These are phyloP conservation scores for Pseudozyma thailandica DNA, from an alignment of 1,284 basidiomycete genomes.

Conservation along the genomic window DNA sequence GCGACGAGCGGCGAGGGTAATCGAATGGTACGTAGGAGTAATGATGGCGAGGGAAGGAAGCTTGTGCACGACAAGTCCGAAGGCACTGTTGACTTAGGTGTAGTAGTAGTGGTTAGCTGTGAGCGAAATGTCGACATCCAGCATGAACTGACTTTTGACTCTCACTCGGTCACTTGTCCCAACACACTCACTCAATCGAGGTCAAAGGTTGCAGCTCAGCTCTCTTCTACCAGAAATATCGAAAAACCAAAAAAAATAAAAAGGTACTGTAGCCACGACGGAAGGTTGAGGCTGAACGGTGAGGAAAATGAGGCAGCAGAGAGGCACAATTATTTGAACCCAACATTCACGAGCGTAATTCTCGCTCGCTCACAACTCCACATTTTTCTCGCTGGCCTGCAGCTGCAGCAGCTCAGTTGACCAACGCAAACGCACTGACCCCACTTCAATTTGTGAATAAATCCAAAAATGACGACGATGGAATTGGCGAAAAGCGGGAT, in stretches of 20 bases:
- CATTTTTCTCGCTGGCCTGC: slow-evolving; percentile 1
- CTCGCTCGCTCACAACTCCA: no score
- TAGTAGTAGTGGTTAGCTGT: no score
- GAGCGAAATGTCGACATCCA: no score
- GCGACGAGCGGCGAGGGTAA: no score
- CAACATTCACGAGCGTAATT: no score
- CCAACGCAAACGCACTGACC: slow-evolving; percentile 1
- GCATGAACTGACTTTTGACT: no score
- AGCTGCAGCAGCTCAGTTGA: no score
- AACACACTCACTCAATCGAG: neutral
- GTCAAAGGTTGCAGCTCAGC: neutral
- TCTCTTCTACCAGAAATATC: neutral
- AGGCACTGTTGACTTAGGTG: no score
- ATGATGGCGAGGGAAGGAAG: no score
- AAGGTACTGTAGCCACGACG: neutral
- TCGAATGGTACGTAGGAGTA: no score
- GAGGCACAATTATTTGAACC: neutral
- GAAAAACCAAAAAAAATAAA: slow-evolving; percentile 1
- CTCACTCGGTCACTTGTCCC: neutral
- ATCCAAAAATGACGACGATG: neutral
- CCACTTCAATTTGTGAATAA: neutral
- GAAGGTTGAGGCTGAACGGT: neutral
- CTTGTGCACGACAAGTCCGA: no score
- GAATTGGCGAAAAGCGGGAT: no score
- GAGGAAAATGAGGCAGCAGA: neutral